phyloP scores from a whole-genome alignment of 2,329 filamentous ascomycete genomes.

The Rutstroemia sydowiana region DNA sequence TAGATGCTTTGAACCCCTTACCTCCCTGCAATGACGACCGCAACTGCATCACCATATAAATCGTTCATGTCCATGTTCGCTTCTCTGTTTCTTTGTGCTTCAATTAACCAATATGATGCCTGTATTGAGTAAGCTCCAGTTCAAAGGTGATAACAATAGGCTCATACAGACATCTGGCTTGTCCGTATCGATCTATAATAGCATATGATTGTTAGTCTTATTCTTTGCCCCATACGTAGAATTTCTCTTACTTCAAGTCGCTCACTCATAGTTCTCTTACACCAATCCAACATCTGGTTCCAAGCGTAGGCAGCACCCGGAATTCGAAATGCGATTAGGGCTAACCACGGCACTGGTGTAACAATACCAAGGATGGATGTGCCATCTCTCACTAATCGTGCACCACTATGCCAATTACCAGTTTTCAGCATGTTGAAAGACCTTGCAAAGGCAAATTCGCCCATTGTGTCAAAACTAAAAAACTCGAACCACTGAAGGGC shows the following conservation, averaged over 20 bases:
- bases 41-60: neutral
- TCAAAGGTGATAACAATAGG: too few species aligned
- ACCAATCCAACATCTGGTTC: constrained; percentile 10
- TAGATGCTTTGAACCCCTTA: neutral
- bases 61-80: neutral
- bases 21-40: neutral
- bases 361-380: constrained; percentile 11
- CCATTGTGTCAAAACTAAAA: neutral
- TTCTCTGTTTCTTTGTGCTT: neutral
- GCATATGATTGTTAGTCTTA: too few species aligned
- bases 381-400: constrained; percentile 12
- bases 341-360: constrained; percentile 19
- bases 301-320: constrained; percentile 1
- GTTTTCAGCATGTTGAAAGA: neutral
- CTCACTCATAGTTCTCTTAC: constrained; percentile 31
- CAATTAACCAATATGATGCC: too few species aligned
- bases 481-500: neutral
- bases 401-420: neutral
- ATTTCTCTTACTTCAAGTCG: neutral
- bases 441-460: neutral
- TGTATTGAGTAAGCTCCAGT: neutral
- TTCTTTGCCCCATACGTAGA: too few species aligned
- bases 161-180: too few species aligned
- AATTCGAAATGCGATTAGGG: constrained; percentile 12
- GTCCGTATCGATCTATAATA: too few species aligned